Evolutionary conservation across 1,284 basidiomycete species (phyloP), one percentile per base, ranked within the genome.

Genomic region (Ganoderma sp.): DNA sequence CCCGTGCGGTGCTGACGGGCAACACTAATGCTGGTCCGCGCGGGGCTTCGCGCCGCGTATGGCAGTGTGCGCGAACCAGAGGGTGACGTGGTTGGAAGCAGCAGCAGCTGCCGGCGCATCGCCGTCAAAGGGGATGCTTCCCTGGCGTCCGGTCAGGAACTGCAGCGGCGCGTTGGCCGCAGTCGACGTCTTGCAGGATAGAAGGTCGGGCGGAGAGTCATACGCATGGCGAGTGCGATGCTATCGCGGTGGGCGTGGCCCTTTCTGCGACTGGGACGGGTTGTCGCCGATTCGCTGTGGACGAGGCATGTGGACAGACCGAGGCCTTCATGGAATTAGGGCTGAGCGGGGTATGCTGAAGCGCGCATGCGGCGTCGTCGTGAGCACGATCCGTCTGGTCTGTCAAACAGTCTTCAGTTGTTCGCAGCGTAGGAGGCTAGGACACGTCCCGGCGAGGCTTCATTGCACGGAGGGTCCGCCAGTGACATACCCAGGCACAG

Each of bases 1-100:
- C 32, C 45, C 58, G 61, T 67, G 66, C 66, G 61, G 66, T 67
- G 66, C 52, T 63, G 65, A 57, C 52, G 61, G 60, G 56, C 61
- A 63, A 67, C n/a, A 63, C 66, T 67, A 67, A 67, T 59, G 56
- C 25, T 60, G 66, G 66, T 67, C 66, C 66, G 66, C 52, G 54
- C 8, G n/a, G 32, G 19, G 6, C 56, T 58, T 58, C 56, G 14
- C 56, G 34, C 56, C 56, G 19, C 10, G 56, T 58, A 37, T 58
- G 34, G 56, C 56, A 58, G 19, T 58, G 56, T 39, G 32, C 32
- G 34, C 56, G 19, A 39, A n/a, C 56, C 17, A 58, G 56, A 39
- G 56, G 34, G 56, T 58, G 56, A 58, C 34, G 56, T 39, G 56
- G 56, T 39, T 14, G 3, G 56, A 39, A 58, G 56, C 37, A 39